Evolutionary conservation across 1,139 yeast genomes (phyloP), one percentile per base, ranked within the genome.

Genomic region (Kodamaea sp.): DNA sequence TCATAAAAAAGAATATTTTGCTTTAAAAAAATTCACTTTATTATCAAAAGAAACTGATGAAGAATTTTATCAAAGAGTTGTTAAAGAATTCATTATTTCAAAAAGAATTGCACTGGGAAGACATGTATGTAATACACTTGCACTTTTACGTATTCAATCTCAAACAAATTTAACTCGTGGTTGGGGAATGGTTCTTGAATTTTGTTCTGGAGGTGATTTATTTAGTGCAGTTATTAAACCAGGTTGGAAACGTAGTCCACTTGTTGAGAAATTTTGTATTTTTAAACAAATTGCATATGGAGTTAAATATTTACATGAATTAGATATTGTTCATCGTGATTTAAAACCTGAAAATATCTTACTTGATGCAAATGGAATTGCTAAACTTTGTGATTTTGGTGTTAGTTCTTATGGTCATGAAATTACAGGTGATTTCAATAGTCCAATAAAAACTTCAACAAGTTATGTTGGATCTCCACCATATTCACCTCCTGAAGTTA

Each of bases 391-490:
- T 36, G 94, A 84, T 63, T 84, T 84, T 59, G 94, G 94, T 41
- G 83, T 81, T 15, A 76, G 86, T 42, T 82, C 76, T 38, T 77
- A 71, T 58, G 85, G 81, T 20, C 84, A 80, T 57, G 73, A 62
- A 38, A 64, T 58, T n/a, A 78, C 78, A 0, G 75, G 75, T 2
- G 79, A 83, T 58, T 66, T 77, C 12, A 50, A 62, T 1, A 66
- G 78, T 22, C 73, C 75, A 3, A 49, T 81, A 4, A 73, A 69
- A 47, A 43, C 60, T 28, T 70, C 75, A 10, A 60, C 69, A 10
- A 57, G 76, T 3, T 74, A 74, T 60, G 83, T 84, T 36, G 94
- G 94, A 2, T 82, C 90, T 2, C 88, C 92, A 4, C 92, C 92
- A 3, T 84, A 83, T 55, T 77, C 84, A 8, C 81, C 92, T 4